phyloP scores from a whole-genome alignment of 2,329 filamentous ascomycete genomes.

The Ceratocystis smalleyi region DNA sequence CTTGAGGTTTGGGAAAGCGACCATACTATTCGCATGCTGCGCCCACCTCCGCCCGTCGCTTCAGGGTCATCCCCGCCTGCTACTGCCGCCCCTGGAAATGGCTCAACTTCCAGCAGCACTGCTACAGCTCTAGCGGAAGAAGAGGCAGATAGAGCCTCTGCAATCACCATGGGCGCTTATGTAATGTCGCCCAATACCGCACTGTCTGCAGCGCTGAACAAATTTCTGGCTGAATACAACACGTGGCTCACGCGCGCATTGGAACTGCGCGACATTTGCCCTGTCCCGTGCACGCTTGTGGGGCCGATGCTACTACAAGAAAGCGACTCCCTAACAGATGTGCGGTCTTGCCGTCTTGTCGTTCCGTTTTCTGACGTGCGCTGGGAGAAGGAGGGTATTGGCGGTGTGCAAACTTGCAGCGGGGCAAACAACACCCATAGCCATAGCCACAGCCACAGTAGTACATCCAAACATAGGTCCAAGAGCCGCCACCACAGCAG shows the following conservation, averaged over 20 bases:
- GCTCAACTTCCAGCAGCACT: not conserved
- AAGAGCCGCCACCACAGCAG: constrained; percentile 19
- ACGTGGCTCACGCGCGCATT: constrained; percentile 64
- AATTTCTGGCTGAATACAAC: constrained; percentile 71
- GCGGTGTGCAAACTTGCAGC: constrained; percentile 35
- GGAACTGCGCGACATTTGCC: constrained; percentile 51
- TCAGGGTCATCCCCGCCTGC: constrained; percentile 20
- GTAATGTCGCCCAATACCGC: constrained; percentile 69
- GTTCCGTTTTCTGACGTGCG: constrained; percentile 71
- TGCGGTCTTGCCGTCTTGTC: constrained; percentile 64
- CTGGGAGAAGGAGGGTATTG: constrained; percentile 68
- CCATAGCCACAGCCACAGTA: constrained; percentile 34
- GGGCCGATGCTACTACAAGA: constrained; percentile 69
- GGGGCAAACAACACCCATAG: not conserved
- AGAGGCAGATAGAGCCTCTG: constrained; percentile 45
- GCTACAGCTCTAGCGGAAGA: constrained; percentile 20
- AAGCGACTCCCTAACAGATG: constrained; percentile 50
- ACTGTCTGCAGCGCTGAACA: constrained; percentile 65
- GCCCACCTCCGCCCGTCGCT: constrained; percentile 53
- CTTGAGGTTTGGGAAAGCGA: constrained; percentile 87
- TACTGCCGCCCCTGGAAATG: constrained; percentile 22
- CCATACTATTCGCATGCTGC: constrained; percentile 64
- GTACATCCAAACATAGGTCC: constrained; percentile 31
- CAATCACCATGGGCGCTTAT: constrained; percentile 61
- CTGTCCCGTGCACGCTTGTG: constrained; percentile 65